Evolutionary conservation across 345 rosid species (phyloP).

Genomic region (Brassica napus): Da-Ae NC_063435.1:1682001-1682500

Average conservation of each 20-base stretch:
- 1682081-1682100: slow-evolving; percentile 87
- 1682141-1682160: slow-evolving; percentile 84
- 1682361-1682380: slow-evolving; percentile 93
- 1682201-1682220: slow-evolving; percentile 61
- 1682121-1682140: slow-evolving; percentile 93
- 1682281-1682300: slow-evolving; percentile 75
- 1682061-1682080: slow-evolving; percentile 74
- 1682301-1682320: slow-evolving; percentile 99
- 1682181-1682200: slow-evolving; percentile 79
- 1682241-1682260: slow-evolving; percentile 90
- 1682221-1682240: slow-evolving; percentile 84
- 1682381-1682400: slow-evolving; percentile 75
- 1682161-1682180: slow-evolving; percentile 36
- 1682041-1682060: slow-evolving; percentile 74
- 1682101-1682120: slow-evolving; percentile 95
- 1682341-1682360: slow-evolving; percentile 94
- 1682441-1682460: slow-evolving; percentile 97
- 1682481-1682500: slow-evolving; percentile 95
- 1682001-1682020: slow-evolving; percentile 86
- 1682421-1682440: slow-evolving; percentile 77
- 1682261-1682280: slow-evolving; percentile 86
- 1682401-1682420: slow-evolving; percentile 69
- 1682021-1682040: slow-evolving; percentile 70
- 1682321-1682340: slow-evolving; percentile 96
- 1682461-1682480: slow-evolving; percentile 86